Percentiles rank a stretch among this genome's conserved stretches.
Evolutionary conservation across 1,284 basidiomycete species (phyloP).

Genomic region (Cystobasidium pallidum): DNA sequence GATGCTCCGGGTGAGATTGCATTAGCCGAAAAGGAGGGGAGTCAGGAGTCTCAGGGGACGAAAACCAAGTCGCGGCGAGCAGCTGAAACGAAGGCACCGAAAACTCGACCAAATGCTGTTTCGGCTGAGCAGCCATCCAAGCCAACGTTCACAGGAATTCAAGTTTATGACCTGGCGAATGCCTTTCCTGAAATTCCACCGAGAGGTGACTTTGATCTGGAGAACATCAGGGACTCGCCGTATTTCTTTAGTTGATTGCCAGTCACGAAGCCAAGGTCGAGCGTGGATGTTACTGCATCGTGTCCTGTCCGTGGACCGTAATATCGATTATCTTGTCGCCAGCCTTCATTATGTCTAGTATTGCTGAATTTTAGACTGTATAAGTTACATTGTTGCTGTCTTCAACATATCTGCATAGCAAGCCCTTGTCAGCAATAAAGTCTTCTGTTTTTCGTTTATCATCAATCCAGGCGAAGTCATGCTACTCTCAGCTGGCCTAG

Average conservation of each 20-base stretch:
- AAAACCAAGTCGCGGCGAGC: constrained; percentile 46
- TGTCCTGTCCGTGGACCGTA: no score
- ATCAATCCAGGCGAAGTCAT: no score
- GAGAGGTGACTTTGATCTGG: constrained; percentile 87
- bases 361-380: no score
- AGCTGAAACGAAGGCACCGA: background rate
- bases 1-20: constrained; percentile 19
- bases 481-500: no score
- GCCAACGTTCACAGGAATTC: constrained; percentile 26
- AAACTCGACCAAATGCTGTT: constrained; percentile 5
- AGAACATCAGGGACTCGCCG: constrained; percentile 74
- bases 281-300: no score
- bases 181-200: constrained; percentile 80
- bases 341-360: no score
- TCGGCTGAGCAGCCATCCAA: background rate
- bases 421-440: no score
- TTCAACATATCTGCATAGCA: no score
- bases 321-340: no score
- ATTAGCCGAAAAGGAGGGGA: constrained; percentile 2
- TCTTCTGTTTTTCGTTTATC: no score
- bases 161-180: constrained; percentile 67
- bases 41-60: constrained; percentile 52
- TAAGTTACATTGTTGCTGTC: no score
- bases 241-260: constrained; percentile 73
- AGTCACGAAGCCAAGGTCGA: no score